A percentile compares a stretch with the other conserved stretches of the same genome.
These are phyloP conservation scores for Suillus brevipes DNA, from an alignment of 768 basidiomycete genomes.

Conservation along the genomic window DNA sequence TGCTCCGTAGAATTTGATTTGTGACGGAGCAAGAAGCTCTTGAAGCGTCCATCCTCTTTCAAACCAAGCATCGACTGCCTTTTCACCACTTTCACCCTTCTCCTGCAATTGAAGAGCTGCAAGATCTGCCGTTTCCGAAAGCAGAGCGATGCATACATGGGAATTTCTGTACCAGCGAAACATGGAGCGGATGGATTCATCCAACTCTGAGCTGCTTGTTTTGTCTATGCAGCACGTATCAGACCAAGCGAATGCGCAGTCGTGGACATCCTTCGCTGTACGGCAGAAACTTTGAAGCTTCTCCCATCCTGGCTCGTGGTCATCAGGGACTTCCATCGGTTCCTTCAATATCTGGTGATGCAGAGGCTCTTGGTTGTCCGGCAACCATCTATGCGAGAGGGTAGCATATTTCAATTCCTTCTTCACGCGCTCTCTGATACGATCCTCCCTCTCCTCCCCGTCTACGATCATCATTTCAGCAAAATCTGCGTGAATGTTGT, in stretches of 20 bases:
- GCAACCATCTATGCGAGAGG: conserved; percentile 10
- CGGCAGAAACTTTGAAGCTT: conserved; percentile 9
- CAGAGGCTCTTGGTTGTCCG: background rate
- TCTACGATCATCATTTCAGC: background rate
- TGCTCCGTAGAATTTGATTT: conserved; percentile 18
- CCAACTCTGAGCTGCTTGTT: conserved; percentile 20
- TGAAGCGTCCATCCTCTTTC: conserved; percentile 18
- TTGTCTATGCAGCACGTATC: conserved; percentile 22
- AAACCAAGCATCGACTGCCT: conserved; percentile 15
- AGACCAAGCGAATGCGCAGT: conserved; percentile 13
- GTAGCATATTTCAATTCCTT: conserved; percentile 7
- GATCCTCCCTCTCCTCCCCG: background rate
- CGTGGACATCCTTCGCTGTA: background rate
- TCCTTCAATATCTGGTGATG: background rate
- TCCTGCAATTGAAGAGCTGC: background rate
- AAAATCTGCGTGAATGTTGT: background rate
- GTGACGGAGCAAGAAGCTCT: conserved; percentile 18
- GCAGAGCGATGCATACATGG: conserved; percentile 15
- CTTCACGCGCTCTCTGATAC: conserved; percentile 3
- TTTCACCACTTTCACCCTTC: background rate
- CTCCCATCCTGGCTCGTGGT: background rate
- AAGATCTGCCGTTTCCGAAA: conserved; percentile 5
- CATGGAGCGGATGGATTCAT: conserved; percentile 24
- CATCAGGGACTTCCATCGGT: background rate
- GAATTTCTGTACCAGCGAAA: conserved; percentile 21